Evolutionary conservation across 2,329 filamentous ascomycete genomes (phyloP).

Genomic region (Claviceps sp.): DNA sequence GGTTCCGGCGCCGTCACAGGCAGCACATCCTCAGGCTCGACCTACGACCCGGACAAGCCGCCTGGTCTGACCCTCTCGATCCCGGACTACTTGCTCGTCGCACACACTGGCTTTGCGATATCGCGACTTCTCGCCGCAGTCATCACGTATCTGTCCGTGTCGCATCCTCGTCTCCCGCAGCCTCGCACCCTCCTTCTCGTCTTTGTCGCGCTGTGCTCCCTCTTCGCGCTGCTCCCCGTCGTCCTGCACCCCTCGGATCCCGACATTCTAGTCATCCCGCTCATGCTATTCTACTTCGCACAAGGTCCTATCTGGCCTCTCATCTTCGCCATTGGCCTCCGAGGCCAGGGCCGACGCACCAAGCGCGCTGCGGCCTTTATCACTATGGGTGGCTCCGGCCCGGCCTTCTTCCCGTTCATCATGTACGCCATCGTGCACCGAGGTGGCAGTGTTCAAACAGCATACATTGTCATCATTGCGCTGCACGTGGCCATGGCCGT

Average conservation of each 20-base stretch:
- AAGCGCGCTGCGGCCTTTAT: conserved; percentile 69
- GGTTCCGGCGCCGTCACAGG: conserved; percentile 12
- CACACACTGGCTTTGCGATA: conserved; percentile 58
- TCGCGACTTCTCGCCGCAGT: conserved; percentile 57
- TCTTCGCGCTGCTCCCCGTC: conserved; percentile 37
- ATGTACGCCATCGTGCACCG: conserved; percentile 52
- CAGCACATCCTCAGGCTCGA: conserved; percentile 14
- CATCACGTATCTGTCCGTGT: conserved; percentile 45
- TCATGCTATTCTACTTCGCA: conserved; percentile 63
- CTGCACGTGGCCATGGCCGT: conserved; percentile 32
- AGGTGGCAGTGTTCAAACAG: conserved; percentile 47
- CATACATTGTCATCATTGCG: conserved; percentile 49
- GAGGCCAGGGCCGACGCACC: conserved; percentile 66
- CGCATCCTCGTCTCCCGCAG: conserved; percentile 38
- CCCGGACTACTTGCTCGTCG: conserved; percentile 57
- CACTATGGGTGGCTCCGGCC: conserved; percentile 61
- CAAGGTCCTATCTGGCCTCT: conserved; percentile 76
- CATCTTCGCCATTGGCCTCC: conserved; percentile 65
- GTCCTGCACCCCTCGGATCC: conserved; percentile 30
- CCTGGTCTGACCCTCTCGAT: conserved; percentile 38
- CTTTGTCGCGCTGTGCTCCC: conserved; percentile 45
- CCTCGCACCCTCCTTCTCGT: conserved; percentile 58
- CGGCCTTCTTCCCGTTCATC: conserved; percentile 62
- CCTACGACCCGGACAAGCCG: conserved; percentile 17
- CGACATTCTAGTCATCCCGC: conserved; percentile 42